Evolutionary conservation across 140 eudicot genomes (phyloP).

Genomic region (Ambrosia hybrid): DNA sequence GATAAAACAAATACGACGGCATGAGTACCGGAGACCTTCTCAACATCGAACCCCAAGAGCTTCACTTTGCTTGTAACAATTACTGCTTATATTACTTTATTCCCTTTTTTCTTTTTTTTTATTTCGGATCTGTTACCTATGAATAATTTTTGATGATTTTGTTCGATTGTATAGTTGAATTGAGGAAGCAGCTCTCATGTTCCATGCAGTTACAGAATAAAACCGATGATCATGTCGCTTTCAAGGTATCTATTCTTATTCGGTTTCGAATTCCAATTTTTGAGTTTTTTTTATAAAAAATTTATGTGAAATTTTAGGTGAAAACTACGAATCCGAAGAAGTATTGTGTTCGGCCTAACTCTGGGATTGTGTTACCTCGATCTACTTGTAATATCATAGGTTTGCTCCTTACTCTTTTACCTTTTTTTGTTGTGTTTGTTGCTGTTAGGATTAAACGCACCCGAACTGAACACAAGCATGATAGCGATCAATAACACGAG

Average conservation of each 20-base stretch:
- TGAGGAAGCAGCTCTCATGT: constrained; percentile 89
- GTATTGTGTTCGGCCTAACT: constrained; percentile 90
- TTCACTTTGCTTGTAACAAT: constrained; percentile 69
- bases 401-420: constrained; percentile 9
- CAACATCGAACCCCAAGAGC: constrained; percentile 74
- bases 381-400: constrained; percentile 81
- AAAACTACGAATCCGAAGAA: constrained; percentile 96
- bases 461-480: no score
- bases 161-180: constrained; percentile 37
- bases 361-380: constrained; percentile 77
- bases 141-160: neutral
- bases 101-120: constrained; percentile 16
- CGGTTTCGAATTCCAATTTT: neutral
- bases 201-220: constrained; percentile 68
- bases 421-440: neutral
- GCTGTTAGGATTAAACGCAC: no score
- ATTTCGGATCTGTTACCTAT: constrained; percentile 37
- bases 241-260: constrained; percentile 51
- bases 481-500: no score
- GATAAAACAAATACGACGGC: constrained; percentile 7
- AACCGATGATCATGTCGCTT: constrained; percentile 68
- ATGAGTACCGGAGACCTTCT: constrained; percentile 77
- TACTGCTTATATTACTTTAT: neutral
- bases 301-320: constrained; percentile 53
- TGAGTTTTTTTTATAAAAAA: neutral